phyloP scores from a whole-genome alignment of 2,329 filamentous ascomycete species.

The Didymella arachidicola region DNA sequence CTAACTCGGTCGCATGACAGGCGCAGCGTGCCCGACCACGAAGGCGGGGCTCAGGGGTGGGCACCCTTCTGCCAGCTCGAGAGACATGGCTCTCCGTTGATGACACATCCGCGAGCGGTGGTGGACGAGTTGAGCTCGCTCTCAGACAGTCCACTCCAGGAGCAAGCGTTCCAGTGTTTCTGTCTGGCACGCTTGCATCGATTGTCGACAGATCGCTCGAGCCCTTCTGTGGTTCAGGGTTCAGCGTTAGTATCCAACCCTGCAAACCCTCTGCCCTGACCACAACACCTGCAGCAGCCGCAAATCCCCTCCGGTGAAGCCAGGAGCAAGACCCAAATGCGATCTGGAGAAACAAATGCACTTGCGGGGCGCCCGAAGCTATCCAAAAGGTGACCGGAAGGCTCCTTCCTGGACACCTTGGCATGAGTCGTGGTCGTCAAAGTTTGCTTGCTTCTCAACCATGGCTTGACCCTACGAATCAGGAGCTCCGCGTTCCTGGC shows the following conservation, averaged over 20 bases:
- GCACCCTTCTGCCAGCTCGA: conserved; percentile 1
- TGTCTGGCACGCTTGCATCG: conserved; percentile 7
- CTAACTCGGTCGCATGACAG: conserved; percentile 31
- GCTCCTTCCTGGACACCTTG: conserved; percentile 1
- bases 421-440: conserved; percentile 19
- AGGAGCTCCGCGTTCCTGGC: conserved; percentile 6
- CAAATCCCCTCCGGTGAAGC: conserved; percentile 14
- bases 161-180: background rate
- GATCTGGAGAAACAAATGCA: conserved; percentile 16
- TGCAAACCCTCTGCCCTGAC: conserved; percentile 4
- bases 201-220: background rate
- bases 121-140: conserved; percentile 1
- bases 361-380: conserved; percentile 20
- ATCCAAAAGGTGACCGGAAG: conserved; percentile 1
- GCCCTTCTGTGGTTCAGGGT: conserved; percentile 3
- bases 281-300: conserved; percentile 14
- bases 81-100: conserved; percentile 1
- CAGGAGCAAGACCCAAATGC: conserved; percentile 17
- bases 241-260: conserved; percentile 8
- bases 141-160: background rate
- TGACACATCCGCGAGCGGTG: conserved; percentile 4
- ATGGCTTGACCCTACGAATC: conserved; percentile 14
- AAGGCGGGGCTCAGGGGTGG: conserved; percentile 32
- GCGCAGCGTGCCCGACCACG: conserved; percentile 7
- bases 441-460: conserved; percentile 18